A percentile compares a stretch with the other conserved stretches of the same genome.
These are phyloP conservation scores for Daldinia bambusicola DNA, from an alignment of 495 filamentous ascomycete genomes.

Conservation along the genomic window DNA sequence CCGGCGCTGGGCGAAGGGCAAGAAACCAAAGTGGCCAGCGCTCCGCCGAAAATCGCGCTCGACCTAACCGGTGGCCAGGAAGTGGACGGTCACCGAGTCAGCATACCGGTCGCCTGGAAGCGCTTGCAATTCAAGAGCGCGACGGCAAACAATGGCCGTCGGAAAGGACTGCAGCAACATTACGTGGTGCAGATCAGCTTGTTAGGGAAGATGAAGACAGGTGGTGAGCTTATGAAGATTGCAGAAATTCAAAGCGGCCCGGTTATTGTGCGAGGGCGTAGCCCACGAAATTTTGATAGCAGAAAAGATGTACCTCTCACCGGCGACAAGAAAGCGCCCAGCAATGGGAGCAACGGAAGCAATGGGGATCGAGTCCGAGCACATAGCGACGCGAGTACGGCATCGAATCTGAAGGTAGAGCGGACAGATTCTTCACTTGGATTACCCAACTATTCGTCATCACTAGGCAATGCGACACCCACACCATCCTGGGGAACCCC, in stretches of 20 bases:
- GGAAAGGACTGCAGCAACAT: constrained; percentile 77
- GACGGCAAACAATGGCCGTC: constrained; percentile 83
- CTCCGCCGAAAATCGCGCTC: constrained; percentile 69
- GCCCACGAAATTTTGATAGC: constrained; percentile 75
- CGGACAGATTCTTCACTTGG: constrained; percentile 48
- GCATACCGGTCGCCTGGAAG: constrained; percentile 87
- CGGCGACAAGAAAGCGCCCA: constrained; percentile 53
- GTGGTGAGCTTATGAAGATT: constrained; percentile 67
- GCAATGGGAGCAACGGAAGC: constrained; percentile 18
- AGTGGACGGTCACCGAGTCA: constrained; percentile 76
- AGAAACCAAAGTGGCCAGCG: constrained; percentile 59
- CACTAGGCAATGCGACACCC: constrained; percentile 42
- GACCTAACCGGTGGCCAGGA: constrained; percentile 77
- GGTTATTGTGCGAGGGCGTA: constrained; percentile 75
- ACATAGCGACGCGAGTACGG: constrained; percentile 44
- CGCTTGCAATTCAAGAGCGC: constrained; percentile 91
- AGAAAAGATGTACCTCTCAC: constrained; percentile 72
- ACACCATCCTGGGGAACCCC: constrained; percentile 37
- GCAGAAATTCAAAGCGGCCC: constrained; percentile 71
- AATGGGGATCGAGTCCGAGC: constrained; percentile 43
- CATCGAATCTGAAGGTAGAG: constrained; percentile 49
- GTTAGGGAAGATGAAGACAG: constrained; percentile 66
- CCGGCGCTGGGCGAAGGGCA: constrained; percentile 62
- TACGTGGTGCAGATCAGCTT: constrained; percentile 74
- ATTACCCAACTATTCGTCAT: constrained; percentile 50